Evolutionary conservation across 140 eudicot genomes (phyloP).

Genomic region (Cichorium intybus): DNA sequence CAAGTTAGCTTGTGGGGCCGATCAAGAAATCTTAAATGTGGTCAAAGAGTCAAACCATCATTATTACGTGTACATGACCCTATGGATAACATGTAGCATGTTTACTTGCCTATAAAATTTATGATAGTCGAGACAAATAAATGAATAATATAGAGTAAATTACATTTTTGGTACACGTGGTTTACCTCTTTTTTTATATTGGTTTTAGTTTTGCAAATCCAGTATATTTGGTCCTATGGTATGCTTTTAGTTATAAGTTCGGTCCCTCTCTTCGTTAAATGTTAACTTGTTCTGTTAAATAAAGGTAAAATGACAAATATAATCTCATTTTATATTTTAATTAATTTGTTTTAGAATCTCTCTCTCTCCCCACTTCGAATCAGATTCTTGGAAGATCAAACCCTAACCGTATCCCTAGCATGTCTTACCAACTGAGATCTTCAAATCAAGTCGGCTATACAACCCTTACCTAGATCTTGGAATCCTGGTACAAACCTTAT

Average conservation of each 20-base stretch:
- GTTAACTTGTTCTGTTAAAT: too few relatives aligned
- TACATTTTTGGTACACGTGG: too few relatives aligned
- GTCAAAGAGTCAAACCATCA: conserved; percentile 24
- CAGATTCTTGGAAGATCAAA: conserved; percentile 1
- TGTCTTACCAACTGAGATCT: conserved; percentile 27
- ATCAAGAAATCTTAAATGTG: conserved; percentile 17
- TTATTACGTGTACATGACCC: conserved; percentile 19
- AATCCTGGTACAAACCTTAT: conserved; percentile 41
- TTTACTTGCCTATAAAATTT: conserved; percentile 22
- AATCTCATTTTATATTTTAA: too few relatives aligned
- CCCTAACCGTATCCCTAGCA: conserved; percentile 23
- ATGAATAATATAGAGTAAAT: not conserved
- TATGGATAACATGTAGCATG: conserved; percentile 18
- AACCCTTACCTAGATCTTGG: conserved; percentile 64
- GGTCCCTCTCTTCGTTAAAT: too few relatives aligned
- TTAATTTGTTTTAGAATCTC: too few relatives aligned
- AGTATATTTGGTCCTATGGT: too few relatives aligned
- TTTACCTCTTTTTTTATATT: too few relatives aligned
- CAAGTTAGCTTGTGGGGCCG: conserved; percentile 12
- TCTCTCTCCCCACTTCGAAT: not conserved
- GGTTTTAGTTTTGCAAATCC: too few relatives aligned
- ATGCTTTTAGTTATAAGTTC: too few relatives aligned
- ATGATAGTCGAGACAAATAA: not conserved
- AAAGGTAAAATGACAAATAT: too few relatives aligned
- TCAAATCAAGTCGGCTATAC: conserved; percentile 42